phyloP scores from a whole-genome alignment of 495 filamentous ascomycete genomes.

The Penicillium chermesinum region DNA sequence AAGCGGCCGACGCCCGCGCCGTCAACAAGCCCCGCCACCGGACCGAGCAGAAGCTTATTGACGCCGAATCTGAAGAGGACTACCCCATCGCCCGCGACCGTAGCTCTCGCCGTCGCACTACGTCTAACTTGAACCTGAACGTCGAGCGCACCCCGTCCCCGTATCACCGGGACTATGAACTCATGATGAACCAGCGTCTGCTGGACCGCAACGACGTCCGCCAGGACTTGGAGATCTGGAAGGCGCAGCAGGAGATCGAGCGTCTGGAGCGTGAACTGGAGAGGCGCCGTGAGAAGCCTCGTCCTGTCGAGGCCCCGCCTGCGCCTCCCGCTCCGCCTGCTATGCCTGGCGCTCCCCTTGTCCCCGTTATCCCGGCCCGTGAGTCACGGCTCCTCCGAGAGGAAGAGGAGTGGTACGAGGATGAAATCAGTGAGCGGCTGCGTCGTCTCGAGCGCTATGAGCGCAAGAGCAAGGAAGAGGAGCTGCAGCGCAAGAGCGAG shows the following conservation, averaged over 20 bases:
- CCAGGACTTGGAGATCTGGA: constrained; percentile 38
- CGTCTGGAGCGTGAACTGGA: constrained; percentile 40
- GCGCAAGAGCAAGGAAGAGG: constrained; percentile 24
- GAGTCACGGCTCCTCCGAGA: constrained; percentile 26
- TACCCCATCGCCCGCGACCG: constrained; percentile 11
- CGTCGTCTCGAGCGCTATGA: constrained; percentile 31
- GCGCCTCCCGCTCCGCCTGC: background rate
- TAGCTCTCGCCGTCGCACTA: background rate
- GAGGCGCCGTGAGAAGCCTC: constrained; percentile 23
- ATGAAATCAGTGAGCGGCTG: constrained; percentile 32
- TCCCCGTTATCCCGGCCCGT: background rate
- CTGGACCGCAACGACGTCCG: constrained; percentile 34
- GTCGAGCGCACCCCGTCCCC: constrained; percentile 9
- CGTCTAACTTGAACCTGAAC: constrained; percentile 1
- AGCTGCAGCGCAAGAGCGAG: constrained; percentile 21
- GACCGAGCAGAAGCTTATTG: constrained; percentile 17
- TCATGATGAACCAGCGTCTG: constrained; percentile 33
- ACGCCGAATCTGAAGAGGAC: constrained; percentile 31
- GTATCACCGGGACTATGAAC: constrained; percentile 31
- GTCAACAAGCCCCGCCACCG: constrained; percentile 15
- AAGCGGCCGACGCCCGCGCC: constrained; percentile 11
- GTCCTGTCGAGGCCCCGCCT: background rate
- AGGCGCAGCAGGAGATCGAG: constrained; percentile 43
- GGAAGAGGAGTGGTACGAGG: constrained; percentile 36
- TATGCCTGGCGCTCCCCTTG: background rate